These are phyloP conservation scores for Zygoascus ofunaensis DNA, from an alignment of 805 yeast genomes.

Conservation along the genomic window DNA sequence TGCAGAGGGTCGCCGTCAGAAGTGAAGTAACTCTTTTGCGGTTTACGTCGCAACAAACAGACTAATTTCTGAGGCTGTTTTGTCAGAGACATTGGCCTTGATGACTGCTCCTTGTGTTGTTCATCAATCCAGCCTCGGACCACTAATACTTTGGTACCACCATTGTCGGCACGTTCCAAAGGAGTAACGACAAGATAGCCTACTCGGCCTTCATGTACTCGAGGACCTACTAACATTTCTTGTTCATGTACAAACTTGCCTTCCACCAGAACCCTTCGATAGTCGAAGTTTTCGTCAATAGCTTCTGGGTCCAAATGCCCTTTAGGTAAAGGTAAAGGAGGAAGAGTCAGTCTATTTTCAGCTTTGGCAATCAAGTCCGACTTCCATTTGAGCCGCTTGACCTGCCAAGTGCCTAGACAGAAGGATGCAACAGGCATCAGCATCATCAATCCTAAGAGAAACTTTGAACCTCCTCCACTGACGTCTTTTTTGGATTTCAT, in stretches of 20 bases:
- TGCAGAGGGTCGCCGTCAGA: conserved; percentile 60
- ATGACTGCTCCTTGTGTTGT: conserved; percentile 43
- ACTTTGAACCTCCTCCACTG: conserved; percentile 6
- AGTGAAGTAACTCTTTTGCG: conserved; percentile 56
- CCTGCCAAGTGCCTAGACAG: conserved; percentile 90
- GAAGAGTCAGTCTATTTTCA: conserved; percentile 70
- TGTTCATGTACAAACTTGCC: conserved; percentile 78
- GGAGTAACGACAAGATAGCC: conserved; percentile 84
- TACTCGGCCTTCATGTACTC: conserved; percentile 57
- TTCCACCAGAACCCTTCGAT: conserved; percentile 61
- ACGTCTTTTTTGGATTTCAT: conserved; percentile 37
- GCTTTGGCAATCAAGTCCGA: conserved; percentile 69
- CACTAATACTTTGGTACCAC: conserved; percentile 68
- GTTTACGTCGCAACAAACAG: conserved; percentile 65
- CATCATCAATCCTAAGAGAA: conserved; percentile 35
- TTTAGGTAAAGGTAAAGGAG: conserved; percentile 62
- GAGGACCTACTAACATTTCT: conserved; percentile 89
- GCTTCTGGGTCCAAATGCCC: conserved; percentile 43
- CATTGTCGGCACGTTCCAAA: conserved; percentile 62
- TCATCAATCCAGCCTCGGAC: conserved; percentile 91
- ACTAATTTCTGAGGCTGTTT: conserved; percentile 60
- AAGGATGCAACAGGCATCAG: conserved; percentile 85
- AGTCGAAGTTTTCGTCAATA: conserved; percentile 58
- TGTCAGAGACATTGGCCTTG: conserved; percentile 62
- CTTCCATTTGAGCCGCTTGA: conserved; percentile 79